Percentiles rank a stretch among this genome's conserved stretches.
These are phyloP conservation scores for Phytophthora constricta DNA, from an alignment of 352 stramenopile species.

Conservation along the genomic window DNA sequence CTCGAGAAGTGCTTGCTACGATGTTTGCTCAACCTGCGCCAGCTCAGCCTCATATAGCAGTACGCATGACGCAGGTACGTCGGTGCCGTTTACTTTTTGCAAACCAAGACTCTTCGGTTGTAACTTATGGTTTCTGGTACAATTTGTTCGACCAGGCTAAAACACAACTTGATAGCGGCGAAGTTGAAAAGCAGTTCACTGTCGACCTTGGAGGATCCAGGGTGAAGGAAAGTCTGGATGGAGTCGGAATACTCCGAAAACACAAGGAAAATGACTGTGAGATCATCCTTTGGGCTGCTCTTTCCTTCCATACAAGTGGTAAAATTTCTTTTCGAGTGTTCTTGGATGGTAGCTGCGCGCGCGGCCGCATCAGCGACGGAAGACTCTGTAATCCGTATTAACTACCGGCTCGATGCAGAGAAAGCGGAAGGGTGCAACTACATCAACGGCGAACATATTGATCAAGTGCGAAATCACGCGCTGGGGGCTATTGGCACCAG, in stretches of 20 bases:
- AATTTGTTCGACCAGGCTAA: constrained; percentile 14
- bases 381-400: constrained; percentile 5
- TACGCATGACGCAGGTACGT: constrained; percentile 29
- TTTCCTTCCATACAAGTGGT: constrained; percentile 37
- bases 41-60: constrained; percentile 16
- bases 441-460: constrained; percentile 37
- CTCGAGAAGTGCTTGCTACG: constrained; percentile 22
- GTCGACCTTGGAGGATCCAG: constrained; percentile 28
- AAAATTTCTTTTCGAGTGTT: constrained; percentile 33
- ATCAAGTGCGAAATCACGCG: constrained; percentile 39
- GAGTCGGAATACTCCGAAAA: constrained; percentile 23
- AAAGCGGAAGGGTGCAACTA: constrained; percentile 30
- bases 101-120: not conserved
- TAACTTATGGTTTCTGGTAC: not conserved
- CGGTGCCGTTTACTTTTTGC: not conserved
- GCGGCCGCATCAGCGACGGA: not conserved
- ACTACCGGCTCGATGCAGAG: constrained; percentile 28
- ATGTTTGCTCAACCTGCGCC: constrained; percentile 30
- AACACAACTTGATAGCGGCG: constrained; percentile 19
- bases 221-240: constrained; percentile 32
- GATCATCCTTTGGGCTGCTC: constrained; percentile 33
- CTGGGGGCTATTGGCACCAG: not conserved
- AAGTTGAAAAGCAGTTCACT: constrained; percentile 30
- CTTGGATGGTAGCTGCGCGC: constrained; percentile 31
- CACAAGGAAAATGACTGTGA: constrained; percentile 34